Percentiles rank a stretch among this genome's conserved stretches.
Conservation (phyloP, 306 rosid genomes). For the Pyrus betulifolia region DNA sequence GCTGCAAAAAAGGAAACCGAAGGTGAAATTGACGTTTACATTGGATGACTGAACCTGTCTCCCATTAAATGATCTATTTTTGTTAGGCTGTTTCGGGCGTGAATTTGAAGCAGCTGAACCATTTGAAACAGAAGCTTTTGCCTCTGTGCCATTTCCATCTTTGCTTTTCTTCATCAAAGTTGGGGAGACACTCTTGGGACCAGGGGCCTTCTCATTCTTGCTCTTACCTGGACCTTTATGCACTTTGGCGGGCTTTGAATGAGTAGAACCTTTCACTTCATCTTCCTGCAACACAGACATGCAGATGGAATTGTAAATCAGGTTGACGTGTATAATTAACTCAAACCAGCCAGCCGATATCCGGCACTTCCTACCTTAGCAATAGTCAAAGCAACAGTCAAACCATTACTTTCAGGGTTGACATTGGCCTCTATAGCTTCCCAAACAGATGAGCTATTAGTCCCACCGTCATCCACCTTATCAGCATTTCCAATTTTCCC, state of each 20-base stretch:
- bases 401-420: slow-evolving; percentile 26
- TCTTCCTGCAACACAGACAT: slow-evolving; percentile 37
- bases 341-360: not conserved
- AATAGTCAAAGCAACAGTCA: slow-evolving; percentile 31
- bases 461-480: slow-evolving; percentile 31
- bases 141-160: slow-evolving; percentile 52
- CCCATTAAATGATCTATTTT: slow-evolving; percentile 38
- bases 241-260: slow-evolving; percentile 29
- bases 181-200: slow-evolving; percentile 31
- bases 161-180: slow-evolving; percentile 36
- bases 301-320: slow-evolving; percentile 17
- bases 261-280: slow-evolving; percentile 30
- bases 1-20: slow-evolving; percentile 10
- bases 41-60: slow-evolving; percentile 44
- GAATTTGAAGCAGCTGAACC: slow-evolving; percentile 42
- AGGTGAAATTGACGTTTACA: slow-evolving; percentile 26
- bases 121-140: slow-evolving; percentile 48
- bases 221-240: slow-evolving; percentile 40
- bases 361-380: slow-evolving; percentile 40
- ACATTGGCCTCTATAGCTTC: slow-evolving; percentile 43
- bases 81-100: slow-evolving; percentile 42
- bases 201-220: slow-evolving; percentile 47
- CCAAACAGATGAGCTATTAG: slow-evolving; percentile 26
- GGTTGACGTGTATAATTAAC: not conserved
- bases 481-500: slow-evolving; percentile 32